Evolutionary conservation across 495 filamentous ascomycete species (phyloP), one percentile per base, ranked within the genome.

Genomic region (Stereocaulon alpinum): DNA sequence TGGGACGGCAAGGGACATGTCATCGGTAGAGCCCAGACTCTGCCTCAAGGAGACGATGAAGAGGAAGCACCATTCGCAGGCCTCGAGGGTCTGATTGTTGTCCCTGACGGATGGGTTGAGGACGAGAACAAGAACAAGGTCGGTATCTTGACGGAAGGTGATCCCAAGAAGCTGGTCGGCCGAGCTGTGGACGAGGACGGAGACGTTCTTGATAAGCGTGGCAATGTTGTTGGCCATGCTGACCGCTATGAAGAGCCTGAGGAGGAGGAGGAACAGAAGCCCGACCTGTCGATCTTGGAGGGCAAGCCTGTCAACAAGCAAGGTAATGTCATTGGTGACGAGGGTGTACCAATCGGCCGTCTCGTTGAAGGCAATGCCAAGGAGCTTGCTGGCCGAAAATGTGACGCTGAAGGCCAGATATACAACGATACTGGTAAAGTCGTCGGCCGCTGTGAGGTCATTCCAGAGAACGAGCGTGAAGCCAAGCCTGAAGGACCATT

Each of bases 221-320:
- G 83, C 53, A 83, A 79, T 24, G 76, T 81, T 44, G 76, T 84
- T 58, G 82, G 80, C 34, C 77, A 80, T 47, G 82, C 81, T 32
- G 82, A 86, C 66, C 79, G 79, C 51, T 80, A 72, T 32, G 77
- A 77, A 40, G 61, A 67, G 52, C 68, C 69, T 9, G 71, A 73
- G 20, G 60, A 55, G 37, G 67, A 76, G 0, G 77, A 66, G 40
- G 77, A 66, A 32, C 48, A 70, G 64, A 73, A 69, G 12, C 59
- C 62, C 43, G 86, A 94, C 67, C 75, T 86, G 27, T 86, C 85
- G 0, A 70, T 78, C 29, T 72, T 93, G 32, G 80, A 83, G 40
- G 82, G 81, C 60, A 80, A 81, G 67, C 78, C 74, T 40, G 80
- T 90, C 67, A 92, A 91, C 80, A 95, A 93, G 74, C 72, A 79